Percentiles rank a stretch among this genome's conserved stretches.
Conservation (phyloP, 192 early-diverging fungal genomes). For the Blastocladiella britannica region DNA sequence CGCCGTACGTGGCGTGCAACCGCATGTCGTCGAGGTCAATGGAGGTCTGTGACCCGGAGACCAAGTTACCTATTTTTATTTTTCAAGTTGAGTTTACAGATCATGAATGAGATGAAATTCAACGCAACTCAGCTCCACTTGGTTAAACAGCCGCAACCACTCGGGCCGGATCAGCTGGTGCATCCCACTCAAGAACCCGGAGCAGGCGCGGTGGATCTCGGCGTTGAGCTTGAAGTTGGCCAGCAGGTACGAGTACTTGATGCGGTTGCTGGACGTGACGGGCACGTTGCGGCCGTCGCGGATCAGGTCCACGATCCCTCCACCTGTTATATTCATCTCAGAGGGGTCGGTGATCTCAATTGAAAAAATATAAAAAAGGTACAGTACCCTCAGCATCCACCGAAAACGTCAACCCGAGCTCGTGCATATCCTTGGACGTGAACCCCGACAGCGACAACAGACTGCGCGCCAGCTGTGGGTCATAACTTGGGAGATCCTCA, state of each 20-base stretch:
- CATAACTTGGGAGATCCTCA: conserved; percentile 59
- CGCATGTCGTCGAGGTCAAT: conserved; percentile 62
- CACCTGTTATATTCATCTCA: too few relatives aligned
- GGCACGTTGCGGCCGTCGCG: conserved; percentile 47
- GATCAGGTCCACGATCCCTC: conserved; percentile 49
- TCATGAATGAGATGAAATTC: conserved; percentile 1
- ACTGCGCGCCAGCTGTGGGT: conserved; percentile 54
- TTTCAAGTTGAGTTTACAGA: conserved; percentile 1
- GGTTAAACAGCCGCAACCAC: conserved; percentile 86
- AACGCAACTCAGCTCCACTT: conserved; percentile 12
- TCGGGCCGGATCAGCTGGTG: conserved; percentile 57
- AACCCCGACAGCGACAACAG: conserved; percentile 55
- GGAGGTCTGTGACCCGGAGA: conserved; percentile 54
- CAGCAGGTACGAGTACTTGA: conserved; percentile 69
- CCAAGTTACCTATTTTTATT: conserved; percentile 53
- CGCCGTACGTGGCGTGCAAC: conserved; percentile 50
- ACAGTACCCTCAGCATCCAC: too few relatives aligned
- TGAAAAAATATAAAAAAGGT: conserved; percentile 1
- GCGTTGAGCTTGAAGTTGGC: conserved; percentile 72
- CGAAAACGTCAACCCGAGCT: conserved; percentile 30
- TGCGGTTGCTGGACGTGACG: conserved; percentile 70
- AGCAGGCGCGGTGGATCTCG: conserved; percentile 52
- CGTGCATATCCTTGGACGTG: conserved; percentile 36
- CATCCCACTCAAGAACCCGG: conserved; percentile 71
- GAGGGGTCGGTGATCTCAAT: conserved; percentile 8